Percentiles rank a stretch among this genome's conserved stretches.
Conservation (phyloP, 2,329 filamentous ascomycete species). For the Fusarium oxysporum region DNA sequence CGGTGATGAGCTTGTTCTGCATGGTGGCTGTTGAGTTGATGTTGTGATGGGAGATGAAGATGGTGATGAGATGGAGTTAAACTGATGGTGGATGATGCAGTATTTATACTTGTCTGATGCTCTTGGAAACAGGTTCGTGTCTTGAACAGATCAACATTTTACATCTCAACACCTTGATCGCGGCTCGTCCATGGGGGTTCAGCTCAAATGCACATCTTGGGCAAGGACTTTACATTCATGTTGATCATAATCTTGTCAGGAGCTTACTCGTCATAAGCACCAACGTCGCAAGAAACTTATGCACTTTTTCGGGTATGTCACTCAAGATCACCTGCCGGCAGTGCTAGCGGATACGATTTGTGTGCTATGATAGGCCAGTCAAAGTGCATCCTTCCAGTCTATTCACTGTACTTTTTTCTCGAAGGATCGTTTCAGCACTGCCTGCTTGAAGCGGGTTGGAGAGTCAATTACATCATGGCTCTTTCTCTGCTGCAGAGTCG, state of each 20-base stretch:
- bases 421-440: neutral
- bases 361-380: neutral
- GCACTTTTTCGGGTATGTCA: neutral
- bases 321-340: neutral
- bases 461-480: slow-evolving; percentile 14
- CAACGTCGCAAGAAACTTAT: neutral
- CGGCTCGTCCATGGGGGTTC: neutral
- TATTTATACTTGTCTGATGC: slow-evolving; percentile 3
- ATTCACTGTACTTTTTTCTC: neutral
- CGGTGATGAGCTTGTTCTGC: slow-evolving; percentile 32
- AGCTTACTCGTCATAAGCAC: neutral
- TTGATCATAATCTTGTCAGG: slow-evolving; percentile 10
- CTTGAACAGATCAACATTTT: neutral
- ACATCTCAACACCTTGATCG: neutral
- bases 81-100: accelerated
- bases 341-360: neutral
- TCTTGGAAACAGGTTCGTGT: neutral
- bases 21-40: neutral
- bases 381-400: slow-evolving; percentile 1
- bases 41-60: neutral
- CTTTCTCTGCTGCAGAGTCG: neutral
- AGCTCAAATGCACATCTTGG: neutral
- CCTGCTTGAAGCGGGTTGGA: neutral
- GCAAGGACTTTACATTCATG: neutral
- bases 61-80: neutral